Conservation (phyloP, 2,329 filamentous ascomycete species). For the Cladosporium sp. region DNA sequence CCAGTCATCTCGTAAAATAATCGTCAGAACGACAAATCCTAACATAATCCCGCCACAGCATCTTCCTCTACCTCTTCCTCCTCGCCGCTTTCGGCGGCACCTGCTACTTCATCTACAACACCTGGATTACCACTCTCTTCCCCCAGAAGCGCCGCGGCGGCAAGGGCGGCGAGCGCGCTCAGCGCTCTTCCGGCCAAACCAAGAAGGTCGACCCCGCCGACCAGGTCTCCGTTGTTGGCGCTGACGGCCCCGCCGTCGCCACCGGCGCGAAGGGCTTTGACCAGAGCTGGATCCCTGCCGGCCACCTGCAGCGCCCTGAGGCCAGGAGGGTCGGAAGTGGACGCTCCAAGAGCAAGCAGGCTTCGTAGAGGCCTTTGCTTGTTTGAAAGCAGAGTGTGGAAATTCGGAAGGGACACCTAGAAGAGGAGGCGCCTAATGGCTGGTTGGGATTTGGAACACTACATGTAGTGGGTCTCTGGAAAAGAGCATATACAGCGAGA, state of each 20-base stretch:
- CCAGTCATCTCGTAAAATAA: no score
- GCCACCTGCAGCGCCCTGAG: constrained; percentile 82
- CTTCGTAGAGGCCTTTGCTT: background rate
- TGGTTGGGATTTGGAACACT: no score
- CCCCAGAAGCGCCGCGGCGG: constrained; percentile 67
- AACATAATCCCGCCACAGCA: constrained; percentile 49
- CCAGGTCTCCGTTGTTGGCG: constrained; percentile 60
- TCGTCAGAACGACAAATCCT: background rate
- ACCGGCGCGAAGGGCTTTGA: constrained; percentile 74
- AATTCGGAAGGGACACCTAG: background rate
- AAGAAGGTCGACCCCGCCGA: constrained; percentile 64
- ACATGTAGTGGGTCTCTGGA: background rate
- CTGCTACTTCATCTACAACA: constrained; percentile 96
- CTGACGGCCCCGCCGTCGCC: constrained; percentile 66
- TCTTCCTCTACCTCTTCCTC: constrained; percentile 97
- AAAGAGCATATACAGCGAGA: background rate
- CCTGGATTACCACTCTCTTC: constrained; percentile 95
- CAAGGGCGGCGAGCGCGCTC: constrained; percentile 63
- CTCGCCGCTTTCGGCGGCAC: constrained; percentile 71
- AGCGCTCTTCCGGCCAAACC: constrained; percentile 55
- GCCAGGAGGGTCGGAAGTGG: constrained; percentile 58
- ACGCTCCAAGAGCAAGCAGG: constrained; percentile 36
- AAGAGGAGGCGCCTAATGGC: background rate
- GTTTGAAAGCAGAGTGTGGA: background rate
- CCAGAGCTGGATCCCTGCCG: constrained; percentile 87